A percentile compares a stretch with the other conserved stretches of the same genome.
These are phyloP conservation scores for Peniophora sp. DNA, from an alignment of 1,284 basidiomycete species.

Conservation along the genomic window DNA sequence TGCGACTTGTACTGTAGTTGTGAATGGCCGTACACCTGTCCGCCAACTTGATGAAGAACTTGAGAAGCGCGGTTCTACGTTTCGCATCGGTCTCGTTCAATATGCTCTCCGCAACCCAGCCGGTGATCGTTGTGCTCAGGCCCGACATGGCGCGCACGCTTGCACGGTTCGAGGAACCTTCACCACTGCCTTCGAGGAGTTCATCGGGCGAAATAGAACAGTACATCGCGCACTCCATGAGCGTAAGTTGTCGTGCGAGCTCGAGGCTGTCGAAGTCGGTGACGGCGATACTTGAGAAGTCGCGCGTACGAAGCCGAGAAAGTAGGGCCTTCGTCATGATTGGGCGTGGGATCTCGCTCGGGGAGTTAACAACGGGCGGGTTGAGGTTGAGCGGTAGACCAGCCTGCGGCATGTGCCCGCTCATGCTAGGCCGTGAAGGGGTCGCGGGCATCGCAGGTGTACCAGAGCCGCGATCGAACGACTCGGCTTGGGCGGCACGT, in stretches of 20 bases:
- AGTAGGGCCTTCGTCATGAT: constrained; percentile 81
- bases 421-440: constrained; percentile 28
- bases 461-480: constrained; percentile 12
- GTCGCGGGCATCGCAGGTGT: constrained; percentile 25
- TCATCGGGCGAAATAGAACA: constrained; percentile 83
- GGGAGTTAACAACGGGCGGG: constrained; percentile 41
- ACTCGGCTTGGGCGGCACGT: constrained; percentile 39
- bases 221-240: constrained; percentile 88
- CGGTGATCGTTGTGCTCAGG: constrained; percentile 87
- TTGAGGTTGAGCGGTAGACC: constrained; percentile 66
- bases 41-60: constrained; percentile 95
- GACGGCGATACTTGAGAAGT: constrained; percentile 55
- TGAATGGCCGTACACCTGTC: constrained; percentile 60
- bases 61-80: constrained; percentile 78
- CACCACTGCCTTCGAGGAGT: constrained; percentile 74
- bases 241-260: constrained; percentile 90
- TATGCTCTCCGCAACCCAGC: constrained; percentile 94
- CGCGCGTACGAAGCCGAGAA: constrained; percentile 48
- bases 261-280: constrained; percentile 94
- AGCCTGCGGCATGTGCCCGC: constrained; percentile 30
- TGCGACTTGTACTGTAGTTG: constrained; percentile 91
- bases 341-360: constrained; percentile 68
- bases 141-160: constrained; percentile 75
- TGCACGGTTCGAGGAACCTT: constrained; percentile 50
- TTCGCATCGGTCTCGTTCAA: constrained; percentile 85